Percentiles rank a stretch among this genome's conserved stretches.
These are phyloP conservation scores for Ophiostoma himal-ulmi DNA, from an alignment of 2,329 filamentous ascomycete genomes.

Conservation along the genomic window DNA sequence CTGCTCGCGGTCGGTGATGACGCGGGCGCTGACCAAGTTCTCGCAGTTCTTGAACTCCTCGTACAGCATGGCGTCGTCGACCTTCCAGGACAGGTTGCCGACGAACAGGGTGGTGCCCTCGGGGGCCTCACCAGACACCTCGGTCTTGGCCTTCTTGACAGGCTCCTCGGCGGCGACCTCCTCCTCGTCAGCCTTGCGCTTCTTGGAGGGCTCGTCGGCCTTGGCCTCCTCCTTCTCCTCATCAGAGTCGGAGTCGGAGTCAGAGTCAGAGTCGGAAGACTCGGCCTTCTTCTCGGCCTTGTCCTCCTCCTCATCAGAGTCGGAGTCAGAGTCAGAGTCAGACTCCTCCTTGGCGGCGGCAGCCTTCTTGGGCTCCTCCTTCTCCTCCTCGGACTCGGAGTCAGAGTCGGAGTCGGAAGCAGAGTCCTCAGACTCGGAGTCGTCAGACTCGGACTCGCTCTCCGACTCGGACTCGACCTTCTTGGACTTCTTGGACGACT, in stretches of 20 bases:
- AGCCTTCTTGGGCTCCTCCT: conserved; percentile 17
- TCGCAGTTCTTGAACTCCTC: conserved; percentile 77
- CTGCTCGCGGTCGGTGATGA: conserved; percentile 75
- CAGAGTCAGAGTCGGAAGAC: conserved; percentile 31
- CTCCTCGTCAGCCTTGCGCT: conserved; percentile 57
- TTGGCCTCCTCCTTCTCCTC: conserved; percentile 35
- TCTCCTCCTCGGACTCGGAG: conserved; percentile 32
- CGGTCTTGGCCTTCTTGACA: conserved; percentile 52
- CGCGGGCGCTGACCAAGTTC: conserved; percentile 64
- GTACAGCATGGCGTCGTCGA: conserved; percentile 76
- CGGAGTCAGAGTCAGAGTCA: conserved; percentile 30
- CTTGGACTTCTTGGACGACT: conserved; percentile 44
- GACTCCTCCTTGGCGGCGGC: conserved; percentile 30
- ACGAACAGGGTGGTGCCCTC: conserved; percentile 67
- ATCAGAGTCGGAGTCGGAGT: conserved; percentile 30
- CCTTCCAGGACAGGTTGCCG: conserved; percentile 84
- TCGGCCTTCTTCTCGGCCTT: conserved; percentile 33
- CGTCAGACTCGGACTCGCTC: conserved; percentile 20
- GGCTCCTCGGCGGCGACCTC: conserved; percentile 56
- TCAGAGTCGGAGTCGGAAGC: conserved; percentile 31
- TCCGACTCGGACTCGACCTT: conserved; percentile 33
- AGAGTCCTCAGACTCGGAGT: conserved; percentile 21
- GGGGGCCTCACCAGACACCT: conserved; percentile 27
- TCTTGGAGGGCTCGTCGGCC: conserved; percentile 52
- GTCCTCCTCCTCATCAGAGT: conserved; percentile 27